These are phyloP conservation scores for Ophiostoma tasmaniense DNA, from an alignment of 2,329 filamentous ascomycete genomes.

Conservation along the genomic window DNA sequence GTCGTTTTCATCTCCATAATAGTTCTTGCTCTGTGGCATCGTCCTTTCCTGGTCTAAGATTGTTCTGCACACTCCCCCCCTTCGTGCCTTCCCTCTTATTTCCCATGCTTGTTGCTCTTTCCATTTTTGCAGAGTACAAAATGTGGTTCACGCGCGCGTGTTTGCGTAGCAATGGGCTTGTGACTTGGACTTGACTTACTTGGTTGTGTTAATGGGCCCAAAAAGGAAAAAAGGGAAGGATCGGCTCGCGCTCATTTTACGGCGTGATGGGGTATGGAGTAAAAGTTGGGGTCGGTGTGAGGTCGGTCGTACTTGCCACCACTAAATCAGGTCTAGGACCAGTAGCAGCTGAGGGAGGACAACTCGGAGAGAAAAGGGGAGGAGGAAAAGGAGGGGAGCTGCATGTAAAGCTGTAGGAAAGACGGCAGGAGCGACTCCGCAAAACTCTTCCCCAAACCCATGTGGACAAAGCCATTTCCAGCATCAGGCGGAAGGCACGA, in stretches of 20 bases:
- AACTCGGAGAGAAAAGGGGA: background rate
- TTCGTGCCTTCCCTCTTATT: background rate
- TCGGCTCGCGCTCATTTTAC: background rate
- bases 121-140: background rate
- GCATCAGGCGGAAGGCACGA: background rate
- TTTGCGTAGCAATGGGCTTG: background rate
- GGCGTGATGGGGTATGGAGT: background rate
- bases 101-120: background rate
- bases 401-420: background rate
- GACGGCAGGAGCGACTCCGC: conserved; percentile 6
- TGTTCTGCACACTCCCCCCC: background rate
- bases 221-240: background rate
- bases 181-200: background rate
- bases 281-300: background rate
- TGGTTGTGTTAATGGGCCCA: conserved; percentile 1
- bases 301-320: background rate
- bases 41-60: background rate
- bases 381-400: background rate
- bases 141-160: background rate
- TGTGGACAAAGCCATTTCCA: background rate
- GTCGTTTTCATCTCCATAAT: background rate
- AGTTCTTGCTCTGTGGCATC: background rate
- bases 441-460: background rate
- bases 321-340: background rate
- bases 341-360: no score